Base-by-base conservation (phyloP, 2,329 filamentous ascomycete species). In the Lojkania enalia region DNA sequence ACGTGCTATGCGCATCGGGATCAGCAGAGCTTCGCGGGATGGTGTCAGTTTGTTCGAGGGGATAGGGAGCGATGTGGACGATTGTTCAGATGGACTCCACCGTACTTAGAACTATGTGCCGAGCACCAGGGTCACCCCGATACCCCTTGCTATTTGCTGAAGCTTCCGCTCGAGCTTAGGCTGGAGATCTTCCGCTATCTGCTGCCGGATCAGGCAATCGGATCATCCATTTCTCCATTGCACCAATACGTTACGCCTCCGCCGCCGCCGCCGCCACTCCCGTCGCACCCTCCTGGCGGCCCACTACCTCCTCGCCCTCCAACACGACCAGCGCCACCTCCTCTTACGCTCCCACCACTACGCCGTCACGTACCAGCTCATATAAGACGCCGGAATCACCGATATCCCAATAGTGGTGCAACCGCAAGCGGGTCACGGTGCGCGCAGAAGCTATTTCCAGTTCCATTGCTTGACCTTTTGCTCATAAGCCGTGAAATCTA, bases 181-280 rank as follows among this genome's bases (percentile, higher is more conserved):
- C 51, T 58, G 5, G 57, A 66, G 21, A 54, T 69, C 14, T 67
- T 59, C 42, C 51, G 54, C 13, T 66, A 69, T 38, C 43, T 68
- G 6, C 39, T 69, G 7, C 64, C 64, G 3, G 39, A 52, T 4
- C 46, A 48, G 5, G 36, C 60, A 0, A 63, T 66, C 18, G 59
- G 59, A 15, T 64, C 61, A 2, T 66, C 57, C 12, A 52, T 40
- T 23, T 52, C 40, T 9, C 49, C 38, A 16, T 32, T 25, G 14
- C 58, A 37, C 48, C 31, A 23, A 23, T 33, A 38, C 21, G 14
- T n/a, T 30, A 16, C 15, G 14, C n/a, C 12, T 7, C 20, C 19
- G 7, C 39, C 18, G 5, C 5, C 20, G 9, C 32, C 25, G 7
- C 41, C 41, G 4, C 7, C 23, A n/a, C 21, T 14, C 12, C 16